Evolutionary conservation across 2,329 filamentous ascomycete genomes (phyloP).

Genomic region (Penicillium sp.): DNA sequence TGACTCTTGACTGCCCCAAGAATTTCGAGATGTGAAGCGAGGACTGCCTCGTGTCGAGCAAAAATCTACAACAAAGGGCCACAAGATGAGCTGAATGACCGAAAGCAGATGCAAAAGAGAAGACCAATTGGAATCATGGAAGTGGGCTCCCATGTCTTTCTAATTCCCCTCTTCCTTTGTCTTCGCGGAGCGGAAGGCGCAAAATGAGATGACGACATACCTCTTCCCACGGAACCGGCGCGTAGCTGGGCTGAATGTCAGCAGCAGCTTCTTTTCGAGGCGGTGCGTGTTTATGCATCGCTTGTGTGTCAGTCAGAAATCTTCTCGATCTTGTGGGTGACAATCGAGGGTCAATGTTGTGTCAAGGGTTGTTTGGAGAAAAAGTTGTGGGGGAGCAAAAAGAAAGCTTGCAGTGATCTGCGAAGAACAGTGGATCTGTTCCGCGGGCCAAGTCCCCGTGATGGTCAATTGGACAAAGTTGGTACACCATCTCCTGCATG

Average conservation of each 20-base stretch:
- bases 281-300: neutral
- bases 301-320: slow-evolving; percentile 4
- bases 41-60: slow-evolving; percentile 35
- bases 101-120: neutral
- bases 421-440: slow-evolving; percentile 14
- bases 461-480: too few relatives aligned
- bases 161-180: slow-evolving; percentile 1
- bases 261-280: neutral
- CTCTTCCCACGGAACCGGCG: slow-evolving; percentile 16
- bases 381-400: slow-evolving; percentile 1
- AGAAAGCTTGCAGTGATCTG: slow-evolving; percentile 11
- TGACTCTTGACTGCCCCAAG: slow-evolving; percentile 31
- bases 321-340: neutral
- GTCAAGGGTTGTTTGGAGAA: neutral
- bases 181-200: neutral
- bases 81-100: too few relatives aligned
- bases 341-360: neutral
- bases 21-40: slow-evolving; percentile 37
- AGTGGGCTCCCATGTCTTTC: neutral
- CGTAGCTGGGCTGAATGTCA: neutral
- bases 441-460: slow-evolving; percentile 16
- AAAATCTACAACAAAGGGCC: slow-evolving; percentile 27
- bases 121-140: neutral
- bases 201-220: slow-evolving; percentile 14
- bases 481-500: too few relatives aligned